Percentiles rank a stretch among this genome's conserved stretches.
Conservation (phyloP, 441 rosid species). For the Eutrema salsugineum region DNA sequence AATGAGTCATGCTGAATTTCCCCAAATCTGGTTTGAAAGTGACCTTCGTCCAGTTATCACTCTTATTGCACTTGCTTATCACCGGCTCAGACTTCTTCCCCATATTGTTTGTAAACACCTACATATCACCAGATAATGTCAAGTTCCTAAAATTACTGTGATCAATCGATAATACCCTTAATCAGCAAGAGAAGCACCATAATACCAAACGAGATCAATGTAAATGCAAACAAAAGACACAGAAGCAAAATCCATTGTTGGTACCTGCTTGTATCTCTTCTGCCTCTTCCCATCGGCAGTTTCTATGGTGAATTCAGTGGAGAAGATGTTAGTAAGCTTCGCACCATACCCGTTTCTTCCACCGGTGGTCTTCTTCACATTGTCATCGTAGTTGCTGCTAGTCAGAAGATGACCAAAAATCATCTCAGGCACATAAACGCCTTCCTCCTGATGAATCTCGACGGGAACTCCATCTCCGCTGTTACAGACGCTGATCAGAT, state of each 20-base stretch:
- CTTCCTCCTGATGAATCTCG: constrained; percentile 91
- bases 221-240: not conserved
- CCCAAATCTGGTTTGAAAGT: constrained; percentile 80
- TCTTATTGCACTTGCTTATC: constrained; percentile 61
- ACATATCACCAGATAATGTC: not conserved
- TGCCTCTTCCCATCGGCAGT: constrained; percentile 82
- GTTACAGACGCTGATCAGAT: constrained; percentile 72
- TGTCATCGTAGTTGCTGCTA: constrained; percentile 87
- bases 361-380: constrained; percentile 88
- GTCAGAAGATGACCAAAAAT: constrained; percentile 90
- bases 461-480: constrained; percentile 92
- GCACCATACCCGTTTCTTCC: constrained; percentile 98
- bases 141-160: not conserved
- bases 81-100: constrained; percentile 65
- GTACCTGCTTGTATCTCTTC: constrained; percentile 89
- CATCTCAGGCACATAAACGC: constrained; percentile 88
- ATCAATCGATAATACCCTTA: not conserved
- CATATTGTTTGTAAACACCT: constrained; percentile 92
- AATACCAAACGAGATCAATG: no score
- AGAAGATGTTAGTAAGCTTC: constrained; percentile 89
- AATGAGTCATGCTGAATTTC: constrained; percentile 73
- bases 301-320: constrained; percentile 79
- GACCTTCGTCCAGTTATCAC: constrained; percentile 92
- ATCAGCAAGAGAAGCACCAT: not conserved
- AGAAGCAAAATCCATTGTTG: not conserved